phyloP scores from a whole-genome alignment of 257 asterid genomes.

The Petunia axillaris region DNA sequence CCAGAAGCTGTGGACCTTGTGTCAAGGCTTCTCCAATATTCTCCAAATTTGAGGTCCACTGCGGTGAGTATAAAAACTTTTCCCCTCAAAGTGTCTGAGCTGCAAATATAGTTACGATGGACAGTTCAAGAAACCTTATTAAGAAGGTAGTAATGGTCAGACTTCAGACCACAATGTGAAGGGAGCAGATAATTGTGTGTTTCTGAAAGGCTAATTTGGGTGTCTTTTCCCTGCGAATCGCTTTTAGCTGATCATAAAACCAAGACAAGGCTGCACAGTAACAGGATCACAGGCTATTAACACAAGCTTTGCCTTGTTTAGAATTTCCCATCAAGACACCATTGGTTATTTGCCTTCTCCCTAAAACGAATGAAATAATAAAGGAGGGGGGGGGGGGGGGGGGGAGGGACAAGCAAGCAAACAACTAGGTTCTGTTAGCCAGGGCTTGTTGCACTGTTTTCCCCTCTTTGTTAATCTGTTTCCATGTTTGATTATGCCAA shows the following conservation, averaged over 20 bases:
- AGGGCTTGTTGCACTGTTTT: background rate
- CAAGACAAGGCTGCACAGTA: background rate
- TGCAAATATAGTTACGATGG: background rate
- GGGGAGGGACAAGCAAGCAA: background rate
- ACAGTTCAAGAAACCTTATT: background rate
- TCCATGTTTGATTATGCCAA: background rate
- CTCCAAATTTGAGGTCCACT: slow-evolving; percentile 69
- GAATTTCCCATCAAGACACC: background rate
- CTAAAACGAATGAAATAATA: background rate
- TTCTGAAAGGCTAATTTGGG: slow-evolving; percentile 5
- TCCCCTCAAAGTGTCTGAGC: slow-evolving; percentile 13
- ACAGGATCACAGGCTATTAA: slow-evolving; percentile 1
- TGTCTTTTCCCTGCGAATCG: background rate
- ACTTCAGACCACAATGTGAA: background rate
- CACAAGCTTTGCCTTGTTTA: background rate
- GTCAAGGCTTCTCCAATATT: slow-evolving; percentile 72
- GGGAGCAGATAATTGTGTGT: background rate
- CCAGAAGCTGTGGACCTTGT: slow-evolving; percentile 80
- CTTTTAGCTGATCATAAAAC: slow-evolving; percentile 15
- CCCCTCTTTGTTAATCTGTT: slow-evolving; percentile 20
- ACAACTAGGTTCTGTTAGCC: background rate
- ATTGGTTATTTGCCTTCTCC: background rate
- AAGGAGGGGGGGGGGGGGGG: too few relatives aligned
- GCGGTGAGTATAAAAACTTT: slow-evolving; percentile 52
- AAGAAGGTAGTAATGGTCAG: background rate